Conservation (phyloP, 176 grass and related monocot species). For the Phoenix dactylifera region DNA sequence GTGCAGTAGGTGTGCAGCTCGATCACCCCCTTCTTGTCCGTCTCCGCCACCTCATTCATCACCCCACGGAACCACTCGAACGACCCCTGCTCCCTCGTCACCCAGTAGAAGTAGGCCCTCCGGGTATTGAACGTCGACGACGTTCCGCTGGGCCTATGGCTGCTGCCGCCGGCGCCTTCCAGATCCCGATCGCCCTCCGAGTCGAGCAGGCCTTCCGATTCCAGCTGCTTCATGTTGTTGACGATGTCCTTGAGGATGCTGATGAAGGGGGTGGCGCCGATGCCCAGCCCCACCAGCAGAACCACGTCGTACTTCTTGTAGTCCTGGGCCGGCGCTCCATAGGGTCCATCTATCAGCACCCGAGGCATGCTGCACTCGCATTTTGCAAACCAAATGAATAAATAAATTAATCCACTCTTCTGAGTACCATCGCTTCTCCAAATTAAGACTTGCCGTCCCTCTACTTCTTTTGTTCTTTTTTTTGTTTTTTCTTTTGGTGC, state of each 20-base stretch:
- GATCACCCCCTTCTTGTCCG: conserved; percentile 64
- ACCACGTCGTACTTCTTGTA: conserved; percentile 81
- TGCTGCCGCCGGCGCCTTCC: background rate
- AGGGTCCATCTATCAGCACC: conserved; percentile 75
- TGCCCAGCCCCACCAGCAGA: conserved; percentile 78
- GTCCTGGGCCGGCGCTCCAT: conserved; percentile 89
- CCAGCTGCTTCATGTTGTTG: conserved; percentile 64
- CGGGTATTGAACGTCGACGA: conserved; percentile 59
- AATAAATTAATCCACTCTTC: no score
- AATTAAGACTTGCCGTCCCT: no score
- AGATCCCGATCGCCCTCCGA: background rate
- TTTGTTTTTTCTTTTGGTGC: no score
- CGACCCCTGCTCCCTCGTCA: conserved; percentile 81
- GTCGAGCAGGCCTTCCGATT: conserved; percentile 24
- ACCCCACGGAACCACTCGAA: conserved; percentile 97
- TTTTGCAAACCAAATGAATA: no score
- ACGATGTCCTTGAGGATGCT: conserved; percentile 93
- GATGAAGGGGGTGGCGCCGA: conserved; percentile 91
- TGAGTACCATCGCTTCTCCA: no score
- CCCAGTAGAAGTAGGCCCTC: conserved; percentile 93
- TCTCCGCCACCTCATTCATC: conserved; percentile 94
- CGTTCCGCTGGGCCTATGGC: background rate
- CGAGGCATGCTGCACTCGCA: conserved; percentile 52
- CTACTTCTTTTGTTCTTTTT: no score
- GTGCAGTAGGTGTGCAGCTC: conserved; percentile 95